These are phyloP conservation scores for Aspergillus ruber DNA, from an alignment of 2,329 filamentous ascomycete species.

Conservation along the genomic window DNA sequence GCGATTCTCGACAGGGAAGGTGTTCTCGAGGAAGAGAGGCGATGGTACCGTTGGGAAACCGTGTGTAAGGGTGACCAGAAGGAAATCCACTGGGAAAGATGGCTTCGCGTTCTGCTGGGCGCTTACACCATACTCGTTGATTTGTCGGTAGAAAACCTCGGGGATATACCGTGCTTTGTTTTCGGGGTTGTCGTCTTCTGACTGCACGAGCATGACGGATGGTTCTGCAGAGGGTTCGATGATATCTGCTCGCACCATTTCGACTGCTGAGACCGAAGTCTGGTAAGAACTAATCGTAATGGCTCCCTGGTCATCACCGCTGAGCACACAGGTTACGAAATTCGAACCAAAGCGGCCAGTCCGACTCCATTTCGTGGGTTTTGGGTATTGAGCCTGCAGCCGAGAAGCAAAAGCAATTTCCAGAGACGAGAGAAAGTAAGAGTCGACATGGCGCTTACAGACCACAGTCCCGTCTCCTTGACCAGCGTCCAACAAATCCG, in stretches of 20 bases:
- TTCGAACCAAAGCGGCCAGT: constrained; percentile 90
- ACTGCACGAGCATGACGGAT: constrained; percentile 85
- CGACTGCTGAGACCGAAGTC: constrained; percentile 87
- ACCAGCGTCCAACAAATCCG: constrained; percentile 78
- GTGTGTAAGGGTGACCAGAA: constrained; percentile 91
- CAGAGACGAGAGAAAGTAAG: constrained; percentile 86
- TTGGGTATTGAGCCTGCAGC: constrained; percentile 80
- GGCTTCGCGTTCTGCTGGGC: constrained; percentile 97
- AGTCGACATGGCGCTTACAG: constrained; percentile 93
- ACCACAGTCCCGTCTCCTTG: constrained; percentile 76
- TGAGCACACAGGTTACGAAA: constrained; percentile 93
- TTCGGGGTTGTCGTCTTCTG: constrained; percentile 67
- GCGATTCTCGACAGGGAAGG: constrained; percentile 88
- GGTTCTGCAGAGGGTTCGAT: constrained; percentile 93
- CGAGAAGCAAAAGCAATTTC: constrained; percentile 86
- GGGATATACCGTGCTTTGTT: constrained; percentile 82
- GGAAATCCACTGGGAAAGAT: constrained; percentile 90
- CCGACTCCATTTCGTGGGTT: constrained; percentile 93
- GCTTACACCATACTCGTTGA: constrained; percentile 94
- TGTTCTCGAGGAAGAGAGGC: constrained; percentile 64
- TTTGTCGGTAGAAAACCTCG: constrained; percentile 90
- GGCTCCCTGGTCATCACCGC: constrained; percentile 82
- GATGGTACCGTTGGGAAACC: constrained; percentile 80
- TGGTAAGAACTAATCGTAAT: constrained; percentile 91
- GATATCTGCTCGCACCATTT: constrained; percentile 94